Base-by-base conservation (phyloP, 768 basidiomycete species). In the Strobilomyces confusus region DNA sequence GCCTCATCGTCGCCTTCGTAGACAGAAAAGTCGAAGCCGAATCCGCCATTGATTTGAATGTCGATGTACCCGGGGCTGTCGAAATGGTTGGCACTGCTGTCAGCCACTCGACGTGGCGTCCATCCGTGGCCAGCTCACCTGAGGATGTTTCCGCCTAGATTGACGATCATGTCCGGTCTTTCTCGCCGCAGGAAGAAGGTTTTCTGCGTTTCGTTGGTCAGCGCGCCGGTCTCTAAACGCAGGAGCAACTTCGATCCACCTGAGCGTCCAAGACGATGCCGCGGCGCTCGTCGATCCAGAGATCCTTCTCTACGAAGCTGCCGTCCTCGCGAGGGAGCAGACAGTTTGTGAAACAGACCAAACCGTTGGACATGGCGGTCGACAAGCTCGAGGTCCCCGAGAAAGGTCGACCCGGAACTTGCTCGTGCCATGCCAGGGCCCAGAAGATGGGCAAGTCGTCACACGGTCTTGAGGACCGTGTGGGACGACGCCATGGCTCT, bases 281-380 rank as follows among this genome's bases (percentile, higher is more conserved):
- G 22, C 81, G 77, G 6, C 73, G 72, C 62, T 87, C 80, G 65
- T 93, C 89, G 53, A 93, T 80, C 90, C 89, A 92, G 19, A 93
- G 73, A 62, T 92, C 89, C 61, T 82, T 80, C 65, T 84, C 75
- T 33, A 86, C 68, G 17, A 93, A 76, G 47, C 76, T 80, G 17
- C 92, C 92, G 63, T 93, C 89, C 66, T 93, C 90, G 51, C 77
- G 80, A 1, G 87, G 83, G 23, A 95, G 75, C 51, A 87, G 69
- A 60, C 92, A 92, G 69, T 94, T 93, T 36, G 92, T 93, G 72
- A 94, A 92, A 71, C 92, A 89, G 47, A 92, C 72, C 23, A 93
- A 77, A 43, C 80, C 81, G 69, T 91, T 90, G 23, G 65, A 54
- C 64, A 67, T 65, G 63, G 48, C 23, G 20, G 41, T 33, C 41